Evolutionary conservation across 148 eudicot species (phyloP), one percentile per base, ranked within the genome.

Genomic region (Silene uniflora): DNA sequence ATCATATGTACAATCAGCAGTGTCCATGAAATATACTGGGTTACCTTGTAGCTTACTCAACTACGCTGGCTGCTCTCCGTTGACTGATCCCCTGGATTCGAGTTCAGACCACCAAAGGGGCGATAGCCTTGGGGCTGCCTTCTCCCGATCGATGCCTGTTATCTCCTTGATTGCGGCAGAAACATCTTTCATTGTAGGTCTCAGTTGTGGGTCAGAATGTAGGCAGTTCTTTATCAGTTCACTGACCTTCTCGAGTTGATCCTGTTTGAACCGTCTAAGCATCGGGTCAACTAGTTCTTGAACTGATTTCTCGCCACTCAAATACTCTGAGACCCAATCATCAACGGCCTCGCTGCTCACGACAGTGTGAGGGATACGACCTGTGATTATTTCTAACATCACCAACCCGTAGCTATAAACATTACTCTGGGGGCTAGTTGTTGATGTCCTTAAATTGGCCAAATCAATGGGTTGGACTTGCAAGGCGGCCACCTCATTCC

Each of bases 41-140:
- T 23, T 14, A 76, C 61, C 17, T 42, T 68, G 55, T 6, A 66
- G 49, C 47, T 66, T 66, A 66, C 69, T 66, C 64, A 58, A 12
- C 55, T 35, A 66, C 56, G 64, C 66, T 71, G 70, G 22, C 81
- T 81, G 87, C 46, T 73, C 80, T 32, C 80, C 88, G 29, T 87
- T 89, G 16, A 79, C 77, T 3, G 92, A 81, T 22, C 79, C 61
- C 58, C 44, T 32, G 42, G 86, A 73, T 79, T 88, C 97, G 54
- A 90, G 91, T 75, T 92, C 96, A 18, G 92, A 88, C 93, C 93
- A 92, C 96, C 97, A 92, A 78, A 90, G 89, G 61, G 97, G 89
- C 14, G 96, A 88, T 46, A 86, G 64, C 77, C 84, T 82, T 0
- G 99, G 96, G 10, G 71, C 78, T 17, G 97, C 98, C 78, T 72